Evolutionary conservation across 2,329 filamentous ascomycete genomes (phyloP).

Genomic region (Aspergillus sp.): DNA sequence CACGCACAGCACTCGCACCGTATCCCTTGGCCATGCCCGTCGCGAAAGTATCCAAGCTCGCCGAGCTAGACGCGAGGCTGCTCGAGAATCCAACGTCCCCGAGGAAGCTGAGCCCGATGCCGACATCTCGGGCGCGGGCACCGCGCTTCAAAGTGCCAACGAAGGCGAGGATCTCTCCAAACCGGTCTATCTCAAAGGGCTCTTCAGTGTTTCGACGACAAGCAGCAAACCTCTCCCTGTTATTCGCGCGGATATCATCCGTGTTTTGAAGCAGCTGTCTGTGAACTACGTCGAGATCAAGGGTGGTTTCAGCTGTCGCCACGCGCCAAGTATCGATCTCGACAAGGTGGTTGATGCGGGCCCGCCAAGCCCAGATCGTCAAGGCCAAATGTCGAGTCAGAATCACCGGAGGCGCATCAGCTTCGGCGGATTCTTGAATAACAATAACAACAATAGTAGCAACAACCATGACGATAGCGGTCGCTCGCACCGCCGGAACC

Average conservation of each 20-base stretch:
- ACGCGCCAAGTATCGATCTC: conserved; percentile 81
- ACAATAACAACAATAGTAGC: conserved; percentile 54
- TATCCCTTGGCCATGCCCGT: conserved; percentile 80
- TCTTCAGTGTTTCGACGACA: conserved; percentile 96
- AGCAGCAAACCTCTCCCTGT: conserved; percentile 80
- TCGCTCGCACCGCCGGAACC: conserved; percentile 28
- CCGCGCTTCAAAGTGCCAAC: conserved; percentile 42
- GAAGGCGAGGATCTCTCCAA: conserved; percentile 68
- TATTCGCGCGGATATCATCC: conserved; percentile 82
- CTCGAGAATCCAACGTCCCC: conserved; percentile 67
- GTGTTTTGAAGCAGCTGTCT: conserved; percentile 76
- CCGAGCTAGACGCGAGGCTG: conserved; percentile 63
- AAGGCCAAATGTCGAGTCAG: conserved; percentile 48
- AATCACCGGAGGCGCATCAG: conserved; percentile 72
- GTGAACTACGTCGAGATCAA: conserved; percentile 91
- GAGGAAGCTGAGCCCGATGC: conserved; percentile 70
- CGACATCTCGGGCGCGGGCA: conserved; percentile 55
- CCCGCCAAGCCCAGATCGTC: conserved; percentile 50
- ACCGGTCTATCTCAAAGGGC: conserved; percentile 88
- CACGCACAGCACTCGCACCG: conserved; percentile 63
- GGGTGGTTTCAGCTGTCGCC: conserved; percentile 83
- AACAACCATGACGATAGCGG: no score
- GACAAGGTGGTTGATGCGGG: conserved; percentile 59
- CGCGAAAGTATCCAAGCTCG: conserved; percentile 88
- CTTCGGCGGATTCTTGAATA: conserved; percentile 63